These are phyloP conservation scores for Coemansia sp. DNA, from an alignment of 192 early-diverging fungal species.

Conservation along the genomic window DNA sequence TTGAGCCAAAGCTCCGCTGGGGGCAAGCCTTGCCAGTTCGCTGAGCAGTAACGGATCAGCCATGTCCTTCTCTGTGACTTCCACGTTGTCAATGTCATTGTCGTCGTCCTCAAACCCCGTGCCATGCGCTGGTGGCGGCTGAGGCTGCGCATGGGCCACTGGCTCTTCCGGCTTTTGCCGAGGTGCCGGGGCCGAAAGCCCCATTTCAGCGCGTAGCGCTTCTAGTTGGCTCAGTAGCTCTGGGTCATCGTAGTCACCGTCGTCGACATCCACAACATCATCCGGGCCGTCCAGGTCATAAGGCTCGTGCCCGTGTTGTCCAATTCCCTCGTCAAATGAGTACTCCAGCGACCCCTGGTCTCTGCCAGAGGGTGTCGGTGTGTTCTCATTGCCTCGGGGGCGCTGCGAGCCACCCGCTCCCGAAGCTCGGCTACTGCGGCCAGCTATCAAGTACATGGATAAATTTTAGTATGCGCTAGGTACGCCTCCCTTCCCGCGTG, in stretches of 20 bases:
- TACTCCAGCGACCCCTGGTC: not conserved
- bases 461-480: slow-evolving; percentile 4
- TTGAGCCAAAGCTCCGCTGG: not conserved
- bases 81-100: slow-evolving; percentile 18
- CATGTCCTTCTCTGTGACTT: slow-evolving; percentile 50
- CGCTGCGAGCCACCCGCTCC: slow-evolving; percentile 2
- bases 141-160: not conserved
- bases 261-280: slow-evolving; percentile 15
- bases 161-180: not conserved
- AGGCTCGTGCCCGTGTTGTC: not conserved
- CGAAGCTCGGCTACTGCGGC: slow-evolving; percentile 21
- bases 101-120: slow-evolving; percentile 23
- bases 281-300: slow-evolving; percentile 5
- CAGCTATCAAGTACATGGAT: slow-evolving; percentile 31
- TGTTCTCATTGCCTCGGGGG: not conserved
- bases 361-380: slow-evolving; percentile 1
- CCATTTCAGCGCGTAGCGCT: slow-evolving; percentile 45
- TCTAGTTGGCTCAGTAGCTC: slow-evolving; percentile 48
- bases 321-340: slow-evolving; percentile 11
- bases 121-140: not conserved
- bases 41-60: slow-evolving; percentile 40
- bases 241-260: slow-evolving; percentile 36
- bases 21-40: slow-evolving; percentile 25
- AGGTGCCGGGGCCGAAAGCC: slow-evolving; percentile 13
- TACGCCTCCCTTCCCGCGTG: not conserved